phyloP scores from a whole-genome alignment of 257 asterid genomes.

The Solanum rostratum region DNA sequence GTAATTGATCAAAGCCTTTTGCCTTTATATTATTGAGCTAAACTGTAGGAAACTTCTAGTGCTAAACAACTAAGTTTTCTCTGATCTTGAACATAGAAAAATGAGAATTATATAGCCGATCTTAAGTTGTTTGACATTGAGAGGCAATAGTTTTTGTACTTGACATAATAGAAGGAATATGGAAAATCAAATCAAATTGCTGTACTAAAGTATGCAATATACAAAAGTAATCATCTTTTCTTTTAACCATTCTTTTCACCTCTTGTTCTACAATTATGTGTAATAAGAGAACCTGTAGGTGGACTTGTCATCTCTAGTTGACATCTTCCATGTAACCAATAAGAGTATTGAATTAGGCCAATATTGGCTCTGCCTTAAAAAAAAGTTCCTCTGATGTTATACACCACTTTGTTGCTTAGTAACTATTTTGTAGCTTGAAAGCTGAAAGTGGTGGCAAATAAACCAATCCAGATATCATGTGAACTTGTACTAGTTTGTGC shows the following conservation, averaged over 20 bases:
- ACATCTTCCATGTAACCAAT: constrained; percentile 62
- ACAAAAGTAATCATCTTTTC: not conserved
- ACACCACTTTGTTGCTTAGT: constrained; percentile 44
- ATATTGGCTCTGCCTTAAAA: constrained; percentile 40
- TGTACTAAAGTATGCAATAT: not conserved
- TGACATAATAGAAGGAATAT: not conserved
- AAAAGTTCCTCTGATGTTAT: constrained; percentile 45
- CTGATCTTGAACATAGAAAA: not conserved
- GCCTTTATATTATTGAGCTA: not conserved
- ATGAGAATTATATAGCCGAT: not conserved
- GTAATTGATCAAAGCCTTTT: not conserved
- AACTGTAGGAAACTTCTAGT: not conserved
- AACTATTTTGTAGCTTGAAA: constrained; percentile 51
- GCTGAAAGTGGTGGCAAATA: constrained; percentile 48
- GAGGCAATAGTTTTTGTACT: not conserved
- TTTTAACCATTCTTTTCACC: too few relatives aligned
- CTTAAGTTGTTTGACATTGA: not conserved
- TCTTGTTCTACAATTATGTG: too few relatives aligned
- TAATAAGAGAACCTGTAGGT: too few relatives aligned
- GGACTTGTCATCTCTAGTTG: constrained; percentile 44
- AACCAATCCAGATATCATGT: constrained; percentile 50
- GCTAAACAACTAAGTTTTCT: not conserved
- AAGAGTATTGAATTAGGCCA: constrained; percentile 54
- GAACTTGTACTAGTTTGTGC: constrained; percentile 27
- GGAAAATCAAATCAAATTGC: not conserved